These are phyloP conservation scores for Leptomonas pyrrhocoris DNA, from an alignment of 208 protist species.

Conservation along the genomic window DNA sequence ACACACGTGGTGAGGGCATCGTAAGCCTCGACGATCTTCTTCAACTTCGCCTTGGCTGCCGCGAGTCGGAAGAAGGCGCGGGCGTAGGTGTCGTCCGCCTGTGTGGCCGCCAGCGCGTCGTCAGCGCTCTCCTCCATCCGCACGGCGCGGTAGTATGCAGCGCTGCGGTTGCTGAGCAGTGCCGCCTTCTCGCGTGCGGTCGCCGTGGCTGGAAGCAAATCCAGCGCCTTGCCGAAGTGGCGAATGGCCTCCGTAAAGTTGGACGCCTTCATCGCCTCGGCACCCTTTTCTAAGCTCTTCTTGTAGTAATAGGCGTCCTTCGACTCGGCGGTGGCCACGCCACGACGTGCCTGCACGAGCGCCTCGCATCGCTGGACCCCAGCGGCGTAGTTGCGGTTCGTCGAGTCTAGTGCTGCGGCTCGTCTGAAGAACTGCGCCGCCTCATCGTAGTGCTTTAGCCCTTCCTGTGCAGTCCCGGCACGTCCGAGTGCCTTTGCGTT, in stretches of 20 bases:
- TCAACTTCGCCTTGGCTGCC: conserved; percentile 55
- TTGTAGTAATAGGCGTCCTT: conserved; percentile 79
- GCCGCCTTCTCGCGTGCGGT: conserved; percentile 47
- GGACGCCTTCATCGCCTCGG: conserved; percentile 65
- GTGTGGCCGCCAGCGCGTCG: conserved; percentile 51
- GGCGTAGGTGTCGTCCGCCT: conserved; percentile 67
- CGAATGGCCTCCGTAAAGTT: conserved; percentile 76
- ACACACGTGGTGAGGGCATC: conserved; percentile 61
- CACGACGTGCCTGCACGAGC: conserved; percentile 47
- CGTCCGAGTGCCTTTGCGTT: conserved; percentile 68
- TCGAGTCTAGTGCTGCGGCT: conserved; percentile 42
- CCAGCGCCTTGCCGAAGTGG: conserved; percentile 79
- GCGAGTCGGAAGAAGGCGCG: conserved; percentile 78
- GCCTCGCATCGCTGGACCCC: conserved; percentile 42
- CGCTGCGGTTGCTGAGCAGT: conserved; percentile 79
- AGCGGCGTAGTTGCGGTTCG: conserved; percentile 34
- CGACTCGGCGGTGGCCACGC: conserved; percentile 42
- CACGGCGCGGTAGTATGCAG: conserved; percentile 54
- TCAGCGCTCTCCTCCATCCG: conserved; percentile 59
- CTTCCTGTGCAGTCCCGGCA: conserved; percentile 73
- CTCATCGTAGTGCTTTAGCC: conserved; percentile 71
- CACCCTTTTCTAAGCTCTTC: conserved; percentile 71
- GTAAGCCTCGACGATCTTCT: conserved; percentile 46
- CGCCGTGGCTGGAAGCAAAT: conserved; percentile 39
- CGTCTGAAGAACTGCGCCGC: conserved; percentile 41